Evolutionary conservation across 169 alveolate genomes (phyloP).

Genomic region (Plasmodium vivax): DNA sequence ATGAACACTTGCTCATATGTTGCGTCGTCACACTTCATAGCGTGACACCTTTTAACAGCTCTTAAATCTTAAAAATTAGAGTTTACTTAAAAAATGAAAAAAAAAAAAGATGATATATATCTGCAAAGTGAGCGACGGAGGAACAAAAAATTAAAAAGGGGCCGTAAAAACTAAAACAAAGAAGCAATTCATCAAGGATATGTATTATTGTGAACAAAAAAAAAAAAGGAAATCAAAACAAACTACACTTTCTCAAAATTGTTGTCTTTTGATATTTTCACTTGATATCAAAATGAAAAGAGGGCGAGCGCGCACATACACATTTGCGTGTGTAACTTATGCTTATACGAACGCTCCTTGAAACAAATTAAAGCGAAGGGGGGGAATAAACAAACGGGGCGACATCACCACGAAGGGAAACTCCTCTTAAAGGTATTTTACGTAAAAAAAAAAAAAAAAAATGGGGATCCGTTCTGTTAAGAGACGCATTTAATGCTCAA

Average conservation of each 20-base stretch:
- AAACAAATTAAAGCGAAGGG: neutral
- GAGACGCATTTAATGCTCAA: slow-evolving; percentile 54
- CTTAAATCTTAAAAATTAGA: neutral
- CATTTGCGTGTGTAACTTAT: neutral
- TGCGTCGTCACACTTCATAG: neutral
- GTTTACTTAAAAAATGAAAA: neutral
- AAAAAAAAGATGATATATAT: neutral
- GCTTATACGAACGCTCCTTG: neutral
- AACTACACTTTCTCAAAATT: neutral
- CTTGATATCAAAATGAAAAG: no score
- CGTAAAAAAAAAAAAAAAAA: slow-evolving; percentile 1
- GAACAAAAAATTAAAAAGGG: neutral
- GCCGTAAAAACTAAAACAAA: neutral
- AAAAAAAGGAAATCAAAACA: neutral
- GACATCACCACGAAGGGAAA: neutral
- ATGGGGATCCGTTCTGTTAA: neutral
- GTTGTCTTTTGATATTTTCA: neutral
- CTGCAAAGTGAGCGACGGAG: neutral
- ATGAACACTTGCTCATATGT: neutral
- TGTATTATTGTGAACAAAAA: neutral
- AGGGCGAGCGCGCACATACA: neutral
- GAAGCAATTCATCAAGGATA: neutral
- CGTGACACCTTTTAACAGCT: neutral
- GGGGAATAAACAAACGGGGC: neutral
- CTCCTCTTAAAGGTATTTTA: neutral